Conservation (phyloP, 768 basidiomycete genomes). For the Kwoniella dendrophila region DNA sequence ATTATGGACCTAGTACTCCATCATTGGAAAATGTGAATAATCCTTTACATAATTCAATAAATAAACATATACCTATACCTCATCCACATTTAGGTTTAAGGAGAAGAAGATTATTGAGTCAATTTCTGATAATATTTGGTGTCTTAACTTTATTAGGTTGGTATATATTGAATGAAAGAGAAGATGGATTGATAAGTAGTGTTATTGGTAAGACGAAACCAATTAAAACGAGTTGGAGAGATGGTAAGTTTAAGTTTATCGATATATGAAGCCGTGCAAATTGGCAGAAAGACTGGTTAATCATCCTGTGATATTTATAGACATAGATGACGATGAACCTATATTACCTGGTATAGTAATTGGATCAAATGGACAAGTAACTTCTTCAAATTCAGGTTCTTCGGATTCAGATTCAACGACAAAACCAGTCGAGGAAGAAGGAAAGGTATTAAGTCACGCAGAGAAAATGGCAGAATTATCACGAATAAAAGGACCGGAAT, state of each 20-base stretch:
- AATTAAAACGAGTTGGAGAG: neutral
- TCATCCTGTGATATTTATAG: too few relatives aligned
- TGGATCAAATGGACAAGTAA: neutral
- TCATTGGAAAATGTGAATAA: neutral
- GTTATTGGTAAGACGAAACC: neutral
- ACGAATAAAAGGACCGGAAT: slow-evolving; percentile 17
- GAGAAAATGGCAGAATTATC: slow-evolving; percentile 19
- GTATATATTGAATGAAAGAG: slow-evolving; percentile 2
- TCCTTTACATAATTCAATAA: neutral
- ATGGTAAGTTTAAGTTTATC: neutral
- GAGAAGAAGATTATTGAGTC: slow-evolving; percentile 16
- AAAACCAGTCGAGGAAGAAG: neutral
- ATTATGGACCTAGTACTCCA: neutral
- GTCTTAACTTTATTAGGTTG: slow-evolving; percentile 15
- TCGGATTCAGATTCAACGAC: neutral
- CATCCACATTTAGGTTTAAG: slow-evolving; percentile 21
- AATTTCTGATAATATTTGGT: slow-evolving; percentile 8
- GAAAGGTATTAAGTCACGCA: neutral
- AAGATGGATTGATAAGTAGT: neutral
- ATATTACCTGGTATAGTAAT: slow-evolving; percentile 12
- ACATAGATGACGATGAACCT: neutral
- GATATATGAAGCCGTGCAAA: neutral
- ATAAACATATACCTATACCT: slow-evolving; percentile 3
- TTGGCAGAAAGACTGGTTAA: neutral
- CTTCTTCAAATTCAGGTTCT: neutral